Conservation (phyloP, 805 yeast species). For the Candida boidinii region DNA sequence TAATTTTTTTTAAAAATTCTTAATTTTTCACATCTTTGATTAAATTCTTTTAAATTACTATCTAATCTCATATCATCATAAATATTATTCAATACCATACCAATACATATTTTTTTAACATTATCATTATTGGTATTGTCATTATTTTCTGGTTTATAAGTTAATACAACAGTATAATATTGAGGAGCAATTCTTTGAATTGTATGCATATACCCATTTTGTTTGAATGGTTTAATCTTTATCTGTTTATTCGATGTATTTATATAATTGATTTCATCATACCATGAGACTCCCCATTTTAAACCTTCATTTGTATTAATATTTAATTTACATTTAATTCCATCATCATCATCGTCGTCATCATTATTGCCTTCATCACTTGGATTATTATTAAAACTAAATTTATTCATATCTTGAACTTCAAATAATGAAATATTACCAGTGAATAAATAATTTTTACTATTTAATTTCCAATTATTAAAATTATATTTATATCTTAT, state of each 20-base stretch:
- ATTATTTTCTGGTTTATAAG: conserved; percentile 1
- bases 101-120: conserved; percentile 13
- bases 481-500: conserved; percentile 10
- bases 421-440: conserved; percentile 17
- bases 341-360: conserved; percentile 7
- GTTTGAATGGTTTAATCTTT: conserved; percentile 8
- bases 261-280: conserved; percentile 5
- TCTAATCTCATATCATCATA: conserved; percentile 16
- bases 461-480: conserved; percentile 9
- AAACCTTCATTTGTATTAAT: conserved; percentile 1
- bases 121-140: conserved; percentile 1
- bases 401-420: conserved; percentile 9
- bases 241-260: conserved; percentile 4
- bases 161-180: conserved; percentile 14
- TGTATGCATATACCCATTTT: conserved; percentile 11
- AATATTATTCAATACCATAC: conserved; percentile 18
- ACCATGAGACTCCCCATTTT: conserved; percentile 11
- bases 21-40: conserved; percentile 11
- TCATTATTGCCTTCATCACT: conserved; percentile 7
- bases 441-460: conserved; percentile 9
- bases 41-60: conserved; percentile 10
- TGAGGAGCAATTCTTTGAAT: conserved; percentile 13
- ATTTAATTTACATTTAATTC: conserved; percentile 4
- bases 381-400: conserved; percentile 1
- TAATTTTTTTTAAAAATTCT: conserved; percentile 7